Evolutionary conservation across 495 filamentous ascomycete species (phyloP).

Genomic region (Chaetomium fimeti): DNA sequence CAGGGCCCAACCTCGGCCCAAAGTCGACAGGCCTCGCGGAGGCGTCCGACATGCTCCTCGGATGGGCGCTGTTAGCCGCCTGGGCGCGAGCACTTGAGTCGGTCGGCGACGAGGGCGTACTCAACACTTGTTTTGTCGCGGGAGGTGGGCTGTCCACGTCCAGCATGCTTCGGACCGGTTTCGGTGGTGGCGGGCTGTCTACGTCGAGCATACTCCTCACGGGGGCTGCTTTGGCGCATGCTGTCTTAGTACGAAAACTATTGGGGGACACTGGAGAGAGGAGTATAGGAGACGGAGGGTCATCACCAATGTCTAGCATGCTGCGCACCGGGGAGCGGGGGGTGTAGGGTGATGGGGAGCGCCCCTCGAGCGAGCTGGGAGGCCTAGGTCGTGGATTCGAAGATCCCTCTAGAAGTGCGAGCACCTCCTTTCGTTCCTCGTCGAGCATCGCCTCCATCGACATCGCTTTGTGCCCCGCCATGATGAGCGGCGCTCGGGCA

Average conservation of each 20-base stretch:
- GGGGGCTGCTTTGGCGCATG: conserved; percentile 38
- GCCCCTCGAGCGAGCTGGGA: conserved; percentile 36
- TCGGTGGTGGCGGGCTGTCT: conserved; percentile 34
- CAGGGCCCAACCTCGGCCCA: conserved; percentile 37
- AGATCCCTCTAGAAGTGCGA: conserved; percentile 58
- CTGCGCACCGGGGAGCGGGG: conserved; percentile 57
- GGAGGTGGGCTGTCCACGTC: conserved; percentile 38
- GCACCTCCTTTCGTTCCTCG: conserved; percentile 68
- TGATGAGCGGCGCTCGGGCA: conserved; percentile 24
- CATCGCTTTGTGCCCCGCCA: conserved; percentile 43
- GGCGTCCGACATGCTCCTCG: conserved; percentile 55
- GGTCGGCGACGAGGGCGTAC: conserved; percentile 46
- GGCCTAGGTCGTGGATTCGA: conserved; percentile 40
- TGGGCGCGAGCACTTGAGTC: conserved; percentile 24
- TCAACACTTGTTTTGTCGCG: conserved; percentile 32
- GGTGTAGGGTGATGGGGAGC: conserved; percentile 50
- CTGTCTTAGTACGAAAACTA: conserved; percentile 32
- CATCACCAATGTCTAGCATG: conserved; percentile 54
- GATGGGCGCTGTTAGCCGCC: conserved; percentile 34
- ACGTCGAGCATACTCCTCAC: conserved; percentile 64
- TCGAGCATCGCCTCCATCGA: conserved; percentile 71
- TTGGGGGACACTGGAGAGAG: conserved; percentile 17
- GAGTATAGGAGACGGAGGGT: conserved; percentile 29
- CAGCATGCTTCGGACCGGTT: conserved; percentile 45
- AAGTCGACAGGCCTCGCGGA: conserved; percentile 45